These are phyloP conservation scores for Biscogniauxia marginata DNA, from an alignment of 2,329 filamentous ascomycete species.

Conservation along the genomic window DNA sequence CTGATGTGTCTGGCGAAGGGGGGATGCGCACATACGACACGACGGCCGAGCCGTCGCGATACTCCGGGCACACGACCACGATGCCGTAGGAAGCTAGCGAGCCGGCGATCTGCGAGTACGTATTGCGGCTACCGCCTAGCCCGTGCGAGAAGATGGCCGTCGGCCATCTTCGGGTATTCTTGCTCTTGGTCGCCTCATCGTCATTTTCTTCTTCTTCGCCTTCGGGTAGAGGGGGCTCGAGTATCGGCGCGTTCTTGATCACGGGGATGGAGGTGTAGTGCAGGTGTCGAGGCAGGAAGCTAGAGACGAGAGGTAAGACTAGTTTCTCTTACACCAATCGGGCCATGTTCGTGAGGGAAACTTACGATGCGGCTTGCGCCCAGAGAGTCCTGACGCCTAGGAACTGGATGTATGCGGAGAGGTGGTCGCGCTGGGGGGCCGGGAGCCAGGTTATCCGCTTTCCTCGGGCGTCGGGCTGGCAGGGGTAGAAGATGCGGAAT, in stretches of 20 bases:
- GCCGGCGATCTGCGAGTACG: constrained; percentile 80
- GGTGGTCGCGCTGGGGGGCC: constrained; percentile 69
- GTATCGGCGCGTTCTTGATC: constrained; percentile 66
- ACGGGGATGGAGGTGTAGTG: constrained; percentile 73
- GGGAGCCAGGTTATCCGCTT: constrained; percentile 75
- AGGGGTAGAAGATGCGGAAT: constrained; percentile 82
- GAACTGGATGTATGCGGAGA: constrained; percentile 75
- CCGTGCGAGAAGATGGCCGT: constrained; percentile 86
- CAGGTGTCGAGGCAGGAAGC: constrained; percentile 67
- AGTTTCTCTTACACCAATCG: constrained; percentile 8
- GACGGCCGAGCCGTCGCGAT: constrained; percentile 77
- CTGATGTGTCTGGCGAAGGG: constrained; percentile 8
- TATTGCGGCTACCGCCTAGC: constrained; percentile 75
- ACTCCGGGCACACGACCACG: constrained; percentile 78
- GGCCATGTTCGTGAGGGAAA: constrained; percentile 11
- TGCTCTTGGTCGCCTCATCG: constrained; percentile 40
- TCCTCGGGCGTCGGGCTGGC: constrained; percentile 49
- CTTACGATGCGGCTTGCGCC: constrained; percentile 60
- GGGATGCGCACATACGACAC: constrained; percentile 69
- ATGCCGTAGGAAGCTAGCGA: constrained; percentile 79
- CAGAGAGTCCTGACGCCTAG: constrained; percentile 62
- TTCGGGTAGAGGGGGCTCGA: constrained; percentile 38
- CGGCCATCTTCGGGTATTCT: constrained; percentile 75
- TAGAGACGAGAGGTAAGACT: constrained; percentile 28
- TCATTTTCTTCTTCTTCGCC: neutral